These are phyloP conservation scores for Lodderomyces margitis DNA, from an alignment of 1,139 yeast genomes.

Conservation along the genomic window DNA sequence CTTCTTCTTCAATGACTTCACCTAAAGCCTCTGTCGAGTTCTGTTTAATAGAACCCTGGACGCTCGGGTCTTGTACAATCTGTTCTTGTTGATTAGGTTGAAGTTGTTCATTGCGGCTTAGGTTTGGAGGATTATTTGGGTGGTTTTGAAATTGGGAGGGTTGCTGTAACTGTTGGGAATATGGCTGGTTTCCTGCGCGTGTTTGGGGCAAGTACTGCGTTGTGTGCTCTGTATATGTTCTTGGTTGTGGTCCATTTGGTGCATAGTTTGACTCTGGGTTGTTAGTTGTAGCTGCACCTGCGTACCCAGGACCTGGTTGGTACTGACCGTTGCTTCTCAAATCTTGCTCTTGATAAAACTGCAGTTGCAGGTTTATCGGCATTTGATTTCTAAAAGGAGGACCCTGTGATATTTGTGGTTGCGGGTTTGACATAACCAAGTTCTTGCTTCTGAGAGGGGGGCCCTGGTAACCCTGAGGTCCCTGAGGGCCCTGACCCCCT, in stretches of 20 bases:
- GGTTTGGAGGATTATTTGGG: no score
- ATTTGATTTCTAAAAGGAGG: background rate
- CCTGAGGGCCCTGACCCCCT: no score
- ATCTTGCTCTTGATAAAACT: slow-evolving; percentile 5
- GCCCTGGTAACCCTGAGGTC: slow-evolving; percentile 5
- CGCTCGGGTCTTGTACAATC: background rate
- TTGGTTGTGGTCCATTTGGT: slow-evolving; percentile 1
- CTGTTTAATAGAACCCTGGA: slow-evolving; percentile 2
- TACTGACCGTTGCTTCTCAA: background rate
- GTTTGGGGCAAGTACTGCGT: slow-evolving; percentile 2
- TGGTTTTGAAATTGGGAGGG: background rate
- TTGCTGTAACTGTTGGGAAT: slow-evolving; percentile 7
- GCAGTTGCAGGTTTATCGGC: slow-evolving; percentile 7
- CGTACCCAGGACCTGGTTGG: slow-evolving; percentile 2
- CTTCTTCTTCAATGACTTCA: slow-evolving; percentile 45
- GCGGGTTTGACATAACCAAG: slow-evolving; percentile 12
- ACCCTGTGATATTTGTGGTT: slow-evolving; percentile 7
- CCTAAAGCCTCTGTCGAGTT: slow-evolving; percentile 35
- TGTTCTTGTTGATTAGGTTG: background rate
- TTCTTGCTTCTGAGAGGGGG: slow-evolving; percentile 14
- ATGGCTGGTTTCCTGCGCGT: background rate
- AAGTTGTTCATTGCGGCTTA: no score
- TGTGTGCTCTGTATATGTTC: background rate
- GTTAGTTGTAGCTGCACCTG: slow-evolving; percentile 1
- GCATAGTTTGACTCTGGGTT: background rate